Conservation (phyloP, 371 early-diverging fungal species). For the Capillidium rhysosporum region DNA sequence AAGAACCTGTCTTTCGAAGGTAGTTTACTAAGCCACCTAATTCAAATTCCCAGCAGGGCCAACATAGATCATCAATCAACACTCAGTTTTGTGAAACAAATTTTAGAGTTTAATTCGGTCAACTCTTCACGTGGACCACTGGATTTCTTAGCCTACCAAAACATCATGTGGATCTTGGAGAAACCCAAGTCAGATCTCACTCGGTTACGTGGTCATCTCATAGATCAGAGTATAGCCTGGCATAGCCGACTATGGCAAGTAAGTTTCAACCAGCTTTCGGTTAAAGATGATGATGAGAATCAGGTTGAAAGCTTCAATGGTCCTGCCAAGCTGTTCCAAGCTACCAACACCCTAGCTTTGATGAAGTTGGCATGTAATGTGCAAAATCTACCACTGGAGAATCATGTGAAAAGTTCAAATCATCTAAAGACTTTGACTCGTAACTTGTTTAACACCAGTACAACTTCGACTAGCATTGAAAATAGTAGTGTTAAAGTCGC, state of each 20-base stretch:
- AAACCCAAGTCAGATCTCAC: neutral
- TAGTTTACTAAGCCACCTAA: neutral
- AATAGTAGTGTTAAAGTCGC: neutral
- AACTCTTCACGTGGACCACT: neutral
- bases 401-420: neutral
- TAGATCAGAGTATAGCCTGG: neutral
- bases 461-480: neutral
- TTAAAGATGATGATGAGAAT: slow-evolving; percentile 8
- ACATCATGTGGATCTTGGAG: neutral
- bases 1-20: neutral
- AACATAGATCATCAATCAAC: neutral
- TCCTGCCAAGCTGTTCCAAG: slow-evolving; percentile 6
- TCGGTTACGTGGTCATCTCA: neutral
- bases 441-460: neutral
- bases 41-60: neutral
- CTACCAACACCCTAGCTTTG: neutral
- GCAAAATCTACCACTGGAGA: neutral
- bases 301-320: neutral
- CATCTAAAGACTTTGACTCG: neutral
- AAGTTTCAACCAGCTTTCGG: neutral
- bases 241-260: neutral
- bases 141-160: neutral
- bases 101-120: no score
- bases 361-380: neutral
- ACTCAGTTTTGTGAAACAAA: neutral